These are phyloP conservation scores for Cladosporium austrohemisphaericum DNA, from an alignment of 2,329 filamentous ascomycete genomes.

Conservation along the genomic window DNA sequence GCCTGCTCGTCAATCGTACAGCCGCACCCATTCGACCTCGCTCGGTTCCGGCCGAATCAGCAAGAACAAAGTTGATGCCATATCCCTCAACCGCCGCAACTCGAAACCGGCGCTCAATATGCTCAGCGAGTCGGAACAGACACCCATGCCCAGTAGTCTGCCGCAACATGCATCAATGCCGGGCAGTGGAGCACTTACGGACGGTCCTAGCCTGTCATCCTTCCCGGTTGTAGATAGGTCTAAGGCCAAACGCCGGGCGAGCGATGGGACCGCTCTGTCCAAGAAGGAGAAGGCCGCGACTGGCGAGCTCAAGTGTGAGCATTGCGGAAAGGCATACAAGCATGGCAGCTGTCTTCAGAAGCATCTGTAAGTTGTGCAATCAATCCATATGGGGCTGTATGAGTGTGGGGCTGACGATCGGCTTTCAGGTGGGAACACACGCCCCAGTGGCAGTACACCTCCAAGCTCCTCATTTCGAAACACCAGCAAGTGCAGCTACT, in stretches of 20 bases:
- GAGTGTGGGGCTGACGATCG: slow-evolving; percentile 5
- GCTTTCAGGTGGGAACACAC: slow-evolving; percentile 92
- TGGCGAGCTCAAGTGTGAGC: slow-evolving; percentile 89
- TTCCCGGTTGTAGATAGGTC: slow-evolving; percentile 46
- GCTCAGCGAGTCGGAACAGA: slow-evolving; percentile 55
- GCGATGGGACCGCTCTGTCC: slow-evolving; percentile 77
- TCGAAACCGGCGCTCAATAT: slow-evolving; percentile 55
- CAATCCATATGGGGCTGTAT: neutral
- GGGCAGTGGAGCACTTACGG: slow-evolving; percentile 56
- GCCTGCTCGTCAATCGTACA: slow-evolving; percentile 61
- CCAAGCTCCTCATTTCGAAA: slow-evolving; percentile 97
- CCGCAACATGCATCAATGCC: slow-evolving; percentile 46
- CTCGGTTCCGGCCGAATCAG: slow-evolving; percentile 76
- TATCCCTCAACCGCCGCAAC: slow-evolving; percentile 59
- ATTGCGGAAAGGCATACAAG: slow-evolving; percentile 99
- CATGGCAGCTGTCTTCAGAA: slow-evolving; percentile 99
- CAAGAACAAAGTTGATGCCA: slow-evolving; percentile 61
- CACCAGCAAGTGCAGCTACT: slow-evolving; percentile 98
- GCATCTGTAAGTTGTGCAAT: slow-evolving; percentile 79
- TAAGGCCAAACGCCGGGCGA: slow-evolving; percentile 61
- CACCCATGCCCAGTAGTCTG: slow-evolving; percentile 62
- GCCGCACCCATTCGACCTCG: slow-evolving; percentile 74
- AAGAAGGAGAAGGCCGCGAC: slow-evolving; percentile 80
- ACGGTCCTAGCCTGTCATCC: slow-evolving; percentile 59
- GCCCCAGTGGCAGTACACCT: slow-evolving; percentile 94